Evolutionary conservation across 306 rosid species (phyloP).

Genomic region (Inga laurina): DNA sequence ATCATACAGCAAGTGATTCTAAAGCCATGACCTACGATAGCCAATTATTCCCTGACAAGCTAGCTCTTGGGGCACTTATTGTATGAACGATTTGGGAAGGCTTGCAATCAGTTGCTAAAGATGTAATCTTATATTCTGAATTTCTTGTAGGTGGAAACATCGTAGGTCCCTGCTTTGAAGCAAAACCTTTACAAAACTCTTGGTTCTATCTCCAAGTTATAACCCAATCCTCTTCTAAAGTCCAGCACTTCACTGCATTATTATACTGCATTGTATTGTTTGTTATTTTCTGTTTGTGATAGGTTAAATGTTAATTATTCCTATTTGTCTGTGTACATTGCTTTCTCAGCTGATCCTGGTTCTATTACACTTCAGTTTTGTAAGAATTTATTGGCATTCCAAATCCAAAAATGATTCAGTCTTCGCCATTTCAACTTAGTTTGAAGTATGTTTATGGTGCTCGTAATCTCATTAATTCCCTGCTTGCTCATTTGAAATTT

Average conservation of each 20-base stretch:
- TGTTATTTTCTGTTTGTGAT: background rate
- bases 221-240: background rate
- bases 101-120: background rate
- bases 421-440: background rate
- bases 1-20: background rate
- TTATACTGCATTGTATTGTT: background rate
- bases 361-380: background rate
- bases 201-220: background rate
- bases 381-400: background rate
- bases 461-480: background rate
- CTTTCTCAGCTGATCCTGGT: background rate
- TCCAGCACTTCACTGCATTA: background rate
- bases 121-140: background rate
- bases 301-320: background rate
- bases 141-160: background rate
- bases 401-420: background rate
- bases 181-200: background rate
- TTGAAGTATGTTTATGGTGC: background rate
- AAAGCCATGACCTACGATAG: constrained; percentile 9
- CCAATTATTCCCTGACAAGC: background rate
- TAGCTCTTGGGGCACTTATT: background rate
- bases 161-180: background rate
- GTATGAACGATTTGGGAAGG: background rate
- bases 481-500: background rate
- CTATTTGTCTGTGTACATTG: background rate